Percentiles rank a stretch among this genome's conserved stretches.
Conservation (phyloP, 2,329 filamentous ascomycete species). For the Penicillium sp. region DNA sequence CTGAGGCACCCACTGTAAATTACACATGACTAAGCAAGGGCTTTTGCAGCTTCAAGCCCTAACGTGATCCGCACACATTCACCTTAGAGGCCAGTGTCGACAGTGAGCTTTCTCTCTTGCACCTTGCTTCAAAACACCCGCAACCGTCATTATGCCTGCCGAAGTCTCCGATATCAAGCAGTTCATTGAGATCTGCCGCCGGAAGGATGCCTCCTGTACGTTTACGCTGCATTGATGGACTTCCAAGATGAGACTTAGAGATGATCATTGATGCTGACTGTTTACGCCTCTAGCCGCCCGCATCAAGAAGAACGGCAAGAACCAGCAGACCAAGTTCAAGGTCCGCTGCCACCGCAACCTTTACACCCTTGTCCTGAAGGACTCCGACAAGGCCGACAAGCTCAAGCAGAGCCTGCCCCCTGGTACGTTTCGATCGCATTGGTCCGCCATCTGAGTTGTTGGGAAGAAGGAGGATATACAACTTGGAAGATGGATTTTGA, state of each 20-base stretch:
- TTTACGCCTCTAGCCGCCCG: conserved; percentile 65
- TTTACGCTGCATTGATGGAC: conserved; percentile 45
- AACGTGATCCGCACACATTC: conserved; percentile 28
- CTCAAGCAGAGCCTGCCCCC: conserved; percentile 98
- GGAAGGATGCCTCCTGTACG: conserved; percentile 99
- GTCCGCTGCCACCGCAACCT: conserved; percentile 95
- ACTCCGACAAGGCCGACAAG: conserved; percentile 99
- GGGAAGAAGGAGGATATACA: neutral
- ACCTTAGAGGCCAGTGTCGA: conserved; percentile 14
- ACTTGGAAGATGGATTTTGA: neutral
- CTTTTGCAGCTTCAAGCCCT: conserved; percentile 22
- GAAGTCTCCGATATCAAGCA: conserved; percentile 99
- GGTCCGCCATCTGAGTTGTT: neutral
- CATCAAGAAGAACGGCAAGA: conserved; percentile 94
- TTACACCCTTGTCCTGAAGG: conserved; percentile 98
- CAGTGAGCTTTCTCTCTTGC: conserved; percentile 19
- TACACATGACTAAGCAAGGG: conserved; percentile 20
- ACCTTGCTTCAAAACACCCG: conserved; percentile 22
- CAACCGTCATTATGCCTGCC: conserved; percentile 77
- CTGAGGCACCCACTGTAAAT: conserved; percentile 1
- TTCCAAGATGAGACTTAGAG: conserved; percentile 2
- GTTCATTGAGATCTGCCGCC: conserved; percentile 99
- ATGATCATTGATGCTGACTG: conserved; percentile 15
- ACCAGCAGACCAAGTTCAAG: conserved; percentile 99
- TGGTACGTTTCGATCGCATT: conserved; percentile 61